Evolutionary conservation across 352 stramenopile genomes (phyloP), one percentile per base, ranked within the genome.

Genomic region (Blastocystis sp.): DNA sequence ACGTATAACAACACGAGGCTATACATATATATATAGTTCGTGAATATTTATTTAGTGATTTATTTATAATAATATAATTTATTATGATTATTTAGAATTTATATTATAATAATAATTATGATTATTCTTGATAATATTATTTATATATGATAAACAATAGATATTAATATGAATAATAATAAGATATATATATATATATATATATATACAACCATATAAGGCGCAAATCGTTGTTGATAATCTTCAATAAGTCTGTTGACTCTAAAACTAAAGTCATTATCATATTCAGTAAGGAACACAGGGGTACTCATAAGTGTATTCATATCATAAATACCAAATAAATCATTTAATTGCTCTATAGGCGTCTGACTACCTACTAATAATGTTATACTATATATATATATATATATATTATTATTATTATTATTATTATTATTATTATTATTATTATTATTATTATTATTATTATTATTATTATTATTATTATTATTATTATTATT

Each of bases 321-420:
- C n/a, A n/a, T n/a, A n/a, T n/a, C n/a, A n/a, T n/a, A n/a, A 11
- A 62, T 42, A 21, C 52, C 52, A 21, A 62, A 62, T 13, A 62
- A 19, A 9, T 40, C 35, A 27, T 49, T 13, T 13, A 62, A 21
- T 13, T 54, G 30, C n/a, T 52, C 23, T 18, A 30, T 13, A 10
- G 52, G 10, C 34, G 54, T 42, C 21, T 62, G 52, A 21, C 39
- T 62, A 3, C 52, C 36, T 11, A 62, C 52, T 3, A 62, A 19
- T 0, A 62, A n/a, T 2, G 54, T 33, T 3, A 62, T 3, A 41
- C 52, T 62, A 48, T 0, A 23, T 0, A 4, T 36, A 27, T 23
- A 11, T 19, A 36, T 19, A 21, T 42, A 39, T 16, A 34, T 27
- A 21, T 34, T n/a, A n/a, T n/a, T n/a, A n/a, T n/a, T n/a, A n/a